These are phyloP conservation scores for Boletus insuetus DNA, from an alignment of 768 basidiomycete genomes.

Conservation along the genomic window DNA sequence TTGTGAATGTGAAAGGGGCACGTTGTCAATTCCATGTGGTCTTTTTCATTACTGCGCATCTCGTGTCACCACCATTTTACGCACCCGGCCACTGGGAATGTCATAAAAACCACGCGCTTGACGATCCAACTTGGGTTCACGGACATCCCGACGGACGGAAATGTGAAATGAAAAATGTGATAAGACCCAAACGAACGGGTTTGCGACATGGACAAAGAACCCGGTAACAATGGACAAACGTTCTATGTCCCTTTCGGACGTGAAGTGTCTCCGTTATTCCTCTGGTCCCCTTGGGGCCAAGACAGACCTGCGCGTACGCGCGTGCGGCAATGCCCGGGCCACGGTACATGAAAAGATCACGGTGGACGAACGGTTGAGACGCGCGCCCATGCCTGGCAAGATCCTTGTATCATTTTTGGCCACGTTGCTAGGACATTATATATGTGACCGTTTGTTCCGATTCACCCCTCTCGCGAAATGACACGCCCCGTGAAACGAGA, in stretches of 20 bases:
- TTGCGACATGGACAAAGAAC: not conserved
- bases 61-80: not conserved
- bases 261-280: not conserved
- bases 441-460: conserved; percentile 5
- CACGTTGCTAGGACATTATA: not conserved
- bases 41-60: not conserved
- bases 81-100: not conserved
- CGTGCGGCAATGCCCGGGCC: not conserved
- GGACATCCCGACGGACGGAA: conserved; percentile 1
- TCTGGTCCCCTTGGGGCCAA: not conserved
- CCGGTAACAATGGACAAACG: not conserved
- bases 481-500: not conserved
- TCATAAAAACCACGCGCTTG: not conserved
- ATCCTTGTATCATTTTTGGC: not conserved
- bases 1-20: too few relatives aligned
- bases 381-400: not conserved
- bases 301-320: not conserved
- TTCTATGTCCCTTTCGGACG: not conserved
- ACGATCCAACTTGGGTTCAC: not conserved
- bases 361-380: too few relatives aligned
- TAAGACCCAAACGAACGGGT: not conserved
- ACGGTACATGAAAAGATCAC: too few relatives aligned
- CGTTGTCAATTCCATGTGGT: too few relatives aligned
- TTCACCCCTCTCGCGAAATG: not conserved
- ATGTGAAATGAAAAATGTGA: not conserved